These are phyloP conservation scores for Cystofilobasidium ferigula DNA, from an alignment of 768 basidiomycete genomes.

Conservation along the genomic window DNA sequence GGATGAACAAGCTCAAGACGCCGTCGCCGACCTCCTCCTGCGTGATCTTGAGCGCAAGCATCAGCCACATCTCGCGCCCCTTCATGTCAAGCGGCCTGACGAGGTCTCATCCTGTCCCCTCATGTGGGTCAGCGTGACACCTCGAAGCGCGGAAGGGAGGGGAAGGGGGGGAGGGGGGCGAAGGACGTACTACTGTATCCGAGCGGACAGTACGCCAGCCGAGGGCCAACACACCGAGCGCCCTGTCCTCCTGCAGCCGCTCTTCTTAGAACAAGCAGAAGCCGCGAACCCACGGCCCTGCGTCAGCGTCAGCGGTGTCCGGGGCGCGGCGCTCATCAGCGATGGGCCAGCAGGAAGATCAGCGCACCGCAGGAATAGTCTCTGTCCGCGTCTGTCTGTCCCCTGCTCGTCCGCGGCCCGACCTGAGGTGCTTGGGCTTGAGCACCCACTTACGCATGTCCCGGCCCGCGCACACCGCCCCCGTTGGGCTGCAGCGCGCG, in stretches of 20 bases:
- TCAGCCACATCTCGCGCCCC: not conserved
- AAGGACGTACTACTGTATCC: not conserved
- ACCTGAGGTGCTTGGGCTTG: conserved; percentile 41
- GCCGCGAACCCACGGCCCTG: not conserved
- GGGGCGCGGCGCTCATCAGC: too few relatives aligned
- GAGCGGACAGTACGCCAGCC: not conserved
- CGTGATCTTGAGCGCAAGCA: not conserved
- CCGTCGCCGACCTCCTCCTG: not conserved
- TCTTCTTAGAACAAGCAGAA: not conserved
- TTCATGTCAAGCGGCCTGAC: not conserved
- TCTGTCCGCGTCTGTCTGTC: not conserved
- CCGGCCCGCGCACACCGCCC: conserved; percentile 51
- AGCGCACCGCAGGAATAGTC: not conserved
- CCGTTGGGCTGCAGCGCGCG: conserved; percentile 51
- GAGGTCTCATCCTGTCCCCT: not conserved
- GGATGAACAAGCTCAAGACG: not conserved
- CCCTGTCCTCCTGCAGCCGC: not conserved
- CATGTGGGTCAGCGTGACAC: not conserved
- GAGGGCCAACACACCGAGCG: not conserved
- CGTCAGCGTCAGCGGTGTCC: not conserved
- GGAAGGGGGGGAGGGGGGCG: not conserved
- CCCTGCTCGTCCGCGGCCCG: not conserved
- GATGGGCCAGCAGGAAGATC: too few relatives aligned
- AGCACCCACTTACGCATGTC: conserved; percentile 50
- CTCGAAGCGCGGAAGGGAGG: not conserved